Evolutionary conservation across 345 rosid species (phyloP).

Genomic region (Ricinus communis): DNA sequence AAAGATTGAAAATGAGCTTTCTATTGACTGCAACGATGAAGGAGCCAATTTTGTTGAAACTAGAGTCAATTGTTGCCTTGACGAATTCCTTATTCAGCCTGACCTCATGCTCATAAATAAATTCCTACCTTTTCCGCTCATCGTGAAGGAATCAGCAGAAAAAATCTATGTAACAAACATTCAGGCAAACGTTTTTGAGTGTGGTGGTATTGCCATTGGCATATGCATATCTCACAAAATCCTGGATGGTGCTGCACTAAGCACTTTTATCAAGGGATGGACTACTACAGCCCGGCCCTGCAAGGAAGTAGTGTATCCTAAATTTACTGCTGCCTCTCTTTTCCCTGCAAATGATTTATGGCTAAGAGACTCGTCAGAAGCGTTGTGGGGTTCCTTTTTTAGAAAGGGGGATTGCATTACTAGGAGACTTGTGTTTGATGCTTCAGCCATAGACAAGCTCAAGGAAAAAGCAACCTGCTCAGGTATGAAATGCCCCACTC

Average conservation of each 20-base stretch:
- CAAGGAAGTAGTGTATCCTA: conserved; percentile 5
- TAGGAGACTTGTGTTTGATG: conserved; percentile 19
- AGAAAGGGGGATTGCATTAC: conserved; percentile 35
- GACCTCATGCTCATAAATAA: neutral
- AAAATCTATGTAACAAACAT: conserved; percentile 32
- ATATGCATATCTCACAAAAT: conserved; percentile 25
- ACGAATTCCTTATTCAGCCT: conserved; percentile 17
- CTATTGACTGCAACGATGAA: conserved; percentile 22
- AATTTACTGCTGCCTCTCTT: conserved; percentile 31
- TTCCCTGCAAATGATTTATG: conserved; percentile 39
- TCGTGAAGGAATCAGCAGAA: conserved; percentile 10
- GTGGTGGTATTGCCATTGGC: conserved; percentile 22
- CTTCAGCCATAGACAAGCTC: conserved; percentile 2
- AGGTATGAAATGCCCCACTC: conserved; percentile 15
- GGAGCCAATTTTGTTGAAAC: conserved; percentile 23
- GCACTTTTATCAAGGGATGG: conserved; percentile 22
- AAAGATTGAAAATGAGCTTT: conserved; percentile 16
- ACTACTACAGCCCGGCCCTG: conserved; percentile 2
- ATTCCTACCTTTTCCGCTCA: conserved; percentile 9
- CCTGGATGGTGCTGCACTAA: conserved; percentile 21
- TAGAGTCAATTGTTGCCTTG: conserved; percentile 6
- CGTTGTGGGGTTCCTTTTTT: conserved; percentile 34
- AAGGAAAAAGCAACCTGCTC: conserved; percentile 1
- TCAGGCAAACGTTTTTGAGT: conserved; percentile 15
- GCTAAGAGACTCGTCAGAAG: conserved; percentile 29